These are phyloP conservation scores for Podospora anserina DNA, from an alignment of 495 filamentous ascomycete genomes.

Conservation along the genomic window DNA sequence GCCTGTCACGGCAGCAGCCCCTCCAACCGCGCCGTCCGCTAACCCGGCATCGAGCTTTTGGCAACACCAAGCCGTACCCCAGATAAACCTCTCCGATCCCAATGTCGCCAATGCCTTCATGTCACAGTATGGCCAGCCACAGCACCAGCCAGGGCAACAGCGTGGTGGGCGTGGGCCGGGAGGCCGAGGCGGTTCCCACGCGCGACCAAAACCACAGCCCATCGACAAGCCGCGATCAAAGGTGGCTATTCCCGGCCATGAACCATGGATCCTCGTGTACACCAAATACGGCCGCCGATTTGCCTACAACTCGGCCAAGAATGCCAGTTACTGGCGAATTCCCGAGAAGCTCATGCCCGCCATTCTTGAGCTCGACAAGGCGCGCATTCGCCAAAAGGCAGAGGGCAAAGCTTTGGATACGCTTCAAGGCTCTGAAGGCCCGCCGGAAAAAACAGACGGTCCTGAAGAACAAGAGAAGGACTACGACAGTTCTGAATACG, in stretches of 20 bases:
- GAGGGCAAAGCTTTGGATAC: conserved; percentile 21
- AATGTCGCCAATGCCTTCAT: conserved; percentile 45
- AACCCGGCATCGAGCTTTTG: conserved; percentile 33
- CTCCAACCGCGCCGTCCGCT: conserved; percentile 26
- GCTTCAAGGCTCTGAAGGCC: conserved; percentile 10
- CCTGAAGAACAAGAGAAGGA: conserved; percentile 20
- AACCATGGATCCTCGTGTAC: conserved; percentile 89
- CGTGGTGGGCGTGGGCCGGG: conserved; percentile 35
- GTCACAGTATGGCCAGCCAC: conserved; percentile 40
- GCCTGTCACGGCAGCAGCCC: conserved; percentile 45
- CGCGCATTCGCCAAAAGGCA: conserved; percentile 51
- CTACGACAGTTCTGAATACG: conserved; percentile 62
- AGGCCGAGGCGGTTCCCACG: conserved; percentile 49
- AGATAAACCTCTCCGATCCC: conserved; percentile 45
- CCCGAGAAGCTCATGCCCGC: conserved; percentile 78
- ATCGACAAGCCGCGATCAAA: conserved; percentile 79
- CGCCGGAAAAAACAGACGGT: not conserved
- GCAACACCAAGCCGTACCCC: conserved; percentile 46
- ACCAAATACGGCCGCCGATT: conserved; percentile 87
- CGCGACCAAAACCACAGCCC: conserved; percentile 59
- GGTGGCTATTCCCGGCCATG: conserved; percentile 70
- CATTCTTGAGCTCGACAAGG: conserved; percentile 67
- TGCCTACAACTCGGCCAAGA: conserved; percentile 76
- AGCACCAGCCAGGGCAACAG: conserved; percentile 24
- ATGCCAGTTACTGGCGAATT: conserved; percentile 90